Base-by-base conservation (phyloP, 2,329 filamentous ascomycete genomes). In the Aspergillus japonicus region DNA sequence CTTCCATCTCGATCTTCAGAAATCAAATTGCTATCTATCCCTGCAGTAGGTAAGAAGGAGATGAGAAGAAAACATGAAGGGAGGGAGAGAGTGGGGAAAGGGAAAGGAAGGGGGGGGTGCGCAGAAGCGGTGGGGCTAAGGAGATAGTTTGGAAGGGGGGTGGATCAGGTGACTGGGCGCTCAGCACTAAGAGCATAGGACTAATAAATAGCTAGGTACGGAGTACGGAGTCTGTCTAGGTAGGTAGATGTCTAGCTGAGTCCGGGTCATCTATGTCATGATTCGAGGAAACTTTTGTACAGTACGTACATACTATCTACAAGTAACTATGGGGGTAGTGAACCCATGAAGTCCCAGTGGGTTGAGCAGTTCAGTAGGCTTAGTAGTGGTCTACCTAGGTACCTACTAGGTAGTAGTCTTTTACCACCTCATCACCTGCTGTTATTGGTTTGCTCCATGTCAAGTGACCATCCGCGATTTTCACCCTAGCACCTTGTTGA, bases 401-500 rank as follows among this genome's bases (percentile, higher is more conserved):
- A 23, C 21, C 21, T n/a, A n/a, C n/a, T n/a, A n/a, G n/a, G n/a
- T 23, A 23, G 21, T 23, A 23, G 2, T 8, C 54, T 12, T 35
- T 35, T 59, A 54, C 63, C n/a, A n/a, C n/a, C n/a, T n/a, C 62
- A 62, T 62, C 24, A 35, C 21, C 26, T 48, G 24, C 42, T 47
- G 58, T 62, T 57, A 61, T 57, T 64, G 62, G 65, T 56, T 47
- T 39, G 50, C 39, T 44, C 47, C 14, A 53, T 67, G 73, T 77
- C 74, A 73, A 73, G 71, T 76, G 74, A 77, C 74, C 74, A 71
- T 63, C 68, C 63, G 68, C 68, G 67, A 69, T 75, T 76, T 76
- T 72, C 68, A 63, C 71, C 66, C 62, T 66, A 68, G 39, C 14
- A 66, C 58, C 50, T 16, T 26, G 50, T 12, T 68, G n/a, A 73